Conservation (phyloP, 2,329 filamentous ascomycete genomes). For the Penicillium polonicum region DNA sequence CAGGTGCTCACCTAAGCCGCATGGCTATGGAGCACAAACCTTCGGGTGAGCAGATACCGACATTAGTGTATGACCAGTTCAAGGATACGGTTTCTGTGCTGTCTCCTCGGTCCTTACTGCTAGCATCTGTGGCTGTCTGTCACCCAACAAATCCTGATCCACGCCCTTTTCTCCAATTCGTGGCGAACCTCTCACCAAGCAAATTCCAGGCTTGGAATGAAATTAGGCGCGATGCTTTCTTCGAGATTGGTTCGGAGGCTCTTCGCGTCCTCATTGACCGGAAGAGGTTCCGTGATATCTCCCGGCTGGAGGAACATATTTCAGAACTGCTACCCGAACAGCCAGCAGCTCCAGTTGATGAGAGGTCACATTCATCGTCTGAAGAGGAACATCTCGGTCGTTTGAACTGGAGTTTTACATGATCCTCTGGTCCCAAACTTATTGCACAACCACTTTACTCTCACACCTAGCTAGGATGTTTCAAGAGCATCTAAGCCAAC, state of each 20-base stretch:
- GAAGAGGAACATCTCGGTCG: neutral
- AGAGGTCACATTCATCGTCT: conserved; percentile 7
- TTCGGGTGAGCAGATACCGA: conserved; percentile 27
- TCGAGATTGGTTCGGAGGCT: conserved; percentile 38
- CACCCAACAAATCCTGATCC: conserved; percentile 40
- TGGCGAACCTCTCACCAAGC: conserved; percentile 23
- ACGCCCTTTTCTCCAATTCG: conserved; percentile 31
- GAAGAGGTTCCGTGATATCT: conserved; percentile 30
- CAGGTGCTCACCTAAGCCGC: conserved; percentile 28
- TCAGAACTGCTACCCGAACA: conserved; percentile 33
- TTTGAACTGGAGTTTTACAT: conserved; percentile 6
- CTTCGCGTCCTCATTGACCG: conserved; percentile 40
- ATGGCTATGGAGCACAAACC: conserved; percentile 26
- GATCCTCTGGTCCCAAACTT: neutral
- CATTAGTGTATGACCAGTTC: conserved; percentile 36
- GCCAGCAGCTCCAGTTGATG: conserved; percentile 9
- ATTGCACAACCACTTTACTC: neutral
- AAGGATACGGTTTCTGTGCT: conserved; percentile 25
- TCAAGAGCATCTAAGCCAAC: neutral
- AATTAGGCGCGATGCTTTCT: conserved; percentile 28
- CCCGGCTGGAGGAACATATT: conserved; percentile 31
- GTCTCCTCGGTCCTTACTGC: conserved; percentile 26
- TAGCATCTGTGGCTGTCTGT: conserved; percentile 35
- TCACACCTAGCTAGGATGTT: neutral
- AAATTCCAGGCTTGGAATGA: conserved; percentile 21